Evolutionary conservation across 768 basidiomycete species (phyloP), one percentile per base, ranked within the genome.

Genomic region (Filobasidium wieringae): DNA sequence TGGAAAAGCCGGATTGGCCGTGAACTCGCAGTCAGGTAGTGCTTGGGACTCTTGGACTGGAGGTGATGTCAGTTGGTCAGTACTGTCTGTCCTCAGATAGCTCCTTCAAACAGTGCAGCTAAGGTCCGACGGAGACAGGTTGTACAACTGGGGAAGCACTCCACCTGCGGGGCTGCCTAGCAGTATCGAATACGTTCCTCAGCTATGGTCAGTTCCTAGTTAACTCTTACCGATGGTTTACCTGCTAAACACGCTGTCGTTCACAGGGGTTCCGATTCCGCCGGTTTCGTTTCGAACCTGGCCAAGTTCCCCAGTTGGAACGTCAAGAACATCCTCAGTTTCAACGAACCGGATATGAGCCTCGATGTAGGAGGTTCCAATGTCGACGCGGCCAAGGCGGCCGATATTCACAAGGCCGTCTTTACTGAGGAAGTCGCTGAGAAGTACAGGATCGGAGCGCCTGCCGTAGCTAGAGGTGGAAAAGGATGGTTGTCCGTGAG

Each of bases 341-440:
- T 68, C 63, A 71, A 71, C 50, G 69, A 71, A 45, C 69, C 67
- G 62, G 63, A 67, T 33, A 36, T 52, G 17, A 43, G 40, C 30
- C 49, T 64, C 64, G 6, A 43, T 14, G 49, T 36, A 15, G 39
- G 33, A 12, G 68, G 68, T 33, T 64, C 64, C 0, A 33, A 34
- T 15, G 64, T 70, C 17, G 26, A 15, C 12, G 57, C 59, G 24
- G 61, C 63, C 1, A 51, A 61, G 0, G 36, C 36, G 4, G 69
- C 68, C 1, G 64, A 63, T 4, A 56, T 51, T 3, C 49, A 64
- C 8, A 65, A 68, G 36, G 52, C 63, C 24, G 54, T 64, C 22
- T 68, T 65, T 61, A 63, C 63, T 12, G 57, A 36, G 19, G 59
- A 58, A 1, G 40, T 71, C 9, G 34, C 55, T 27, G 53, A 36